These are phyloP conservation scores for Rhinocladiella mackenziei DNA, from an alignment of 2,329 filamentous ascomycete genomes.

Conservation along the genomic window DNA sequence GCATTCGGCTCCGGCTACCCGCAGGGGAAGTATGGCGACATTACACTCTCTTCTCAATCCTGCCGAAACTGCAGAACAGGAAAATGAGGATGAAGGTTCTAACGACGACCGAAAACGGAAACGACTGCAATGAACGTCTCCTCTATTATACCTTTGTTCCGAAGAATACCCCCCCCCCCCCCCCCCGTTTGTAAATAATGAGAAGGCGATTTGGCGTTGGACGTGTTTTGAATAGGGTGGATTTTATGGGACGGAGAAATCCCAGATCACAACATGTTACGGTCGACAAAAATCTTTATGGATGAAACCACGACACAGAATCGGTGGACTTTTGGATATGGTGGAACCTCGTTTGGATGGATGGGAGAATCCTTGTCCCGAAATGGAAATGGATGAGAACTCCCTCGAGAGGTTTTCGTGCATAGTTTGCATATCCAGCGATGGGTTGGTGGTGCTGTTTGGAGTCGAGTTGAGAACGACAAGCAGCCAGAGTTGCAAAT, in stretches of 20 bases:
- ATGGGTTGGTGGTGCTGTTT: too few relatives aligned
- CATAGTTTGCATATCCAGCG: neutral
- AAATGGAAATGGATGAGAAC: neutral
- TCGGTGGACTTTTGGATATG: too few relatives aligned
- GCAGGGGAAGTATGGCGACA: slow-evolving; percentile 67
- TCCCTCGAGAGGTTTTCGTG: neutral
- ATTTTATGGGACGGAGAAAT: too few relatives aligned
- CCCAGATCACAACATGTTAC: too few relatives aligned
- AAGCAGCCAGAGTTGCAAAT: too few relatives aligned
- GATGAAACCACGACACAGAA: too few relatives aligned
- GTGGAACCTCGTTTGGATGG: too few relatives aligned
- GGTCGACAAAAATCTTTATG: too few relatives aligned
- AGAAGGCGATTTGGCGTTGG: neutral
- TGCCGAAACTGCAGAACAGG: slow-evolving; percentile 62
- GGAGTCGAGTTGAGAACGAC: too few relatives aligned
- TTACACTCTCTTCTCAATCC: slow-evolving; percentile 65
- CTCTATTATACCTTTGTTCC: neutral
- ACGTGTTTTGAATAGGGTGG: too few relatives aligned
- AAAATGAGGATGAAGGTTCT: slow-evolving; percentile 57
- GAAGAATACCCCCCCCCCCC: too few relatives aligned
- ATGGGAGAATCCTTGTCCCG: neutral
- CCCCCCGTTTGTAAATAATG: too few relatives aligned
- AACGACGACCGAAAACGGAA: slow-evolving; percentile 61
- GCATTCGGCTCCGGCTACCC: slow-evolving; percentile 58
- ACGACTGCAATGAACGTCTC: slow-evolving; percentile 43